These are phyloP conservation scores for Globisporangium paroecandrum DNA, from an alignment of 352 stramenopile species.

Conservation along the genomic window DNA sequence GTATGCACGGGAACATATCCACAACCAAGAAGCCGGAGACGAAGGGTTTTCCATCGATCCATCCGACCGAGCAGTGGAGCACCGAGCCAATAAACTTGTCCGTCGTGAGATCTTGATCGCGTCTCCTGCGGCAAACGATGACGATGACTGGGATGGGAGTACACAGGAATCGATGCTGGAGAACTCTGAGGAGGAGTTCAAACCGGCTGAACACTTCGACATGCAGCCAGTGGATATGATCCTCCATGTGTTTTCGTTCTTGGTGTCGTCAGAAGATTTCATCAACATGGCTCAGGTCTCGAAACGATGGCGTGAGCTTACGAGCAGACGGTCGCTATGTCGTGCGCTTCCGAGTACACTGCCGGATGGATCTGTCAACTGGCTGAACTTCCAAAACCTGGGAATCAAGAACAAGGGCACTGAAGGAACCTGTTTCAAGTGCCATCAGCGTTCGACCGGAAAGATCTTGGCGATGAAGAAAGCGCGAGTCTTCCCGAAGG, in stretches of 20 bases:
- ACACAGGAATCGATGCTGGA: slow-evolving; percentile 37
- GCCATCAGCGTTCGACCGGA: slow-evolving; percentile 76
- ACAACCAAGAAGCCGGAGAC: slow-evolving; percentile 75
- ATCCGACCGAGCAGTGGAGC: slow-evolving; percentile 77
- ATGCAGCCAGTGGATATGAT: slow-evolving; percentile 87
- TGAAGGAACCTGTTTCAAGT: slow-evolving; percentile 86
- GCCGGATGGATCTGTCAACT: slow-evolving; percentile 77
- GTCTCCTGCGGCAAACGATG: slow-evolving; percentile 69
- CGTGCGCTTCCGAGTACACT: slow-evolving; percentile 60
- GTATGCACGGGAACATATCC: slow-evolving; percentile 73
- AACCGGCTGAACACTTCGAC: slow-evolving; percentile 72
- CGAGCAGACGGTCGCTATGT: slow-evolving; percentile 65
- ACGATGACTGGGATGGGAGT: slow-evolving; percentile 67
- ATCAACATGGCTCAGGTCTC: slow-evolving; percentile 71
- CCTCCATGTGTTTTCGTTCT: slow-evolving; percentile 83
- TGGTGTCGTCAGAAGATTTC: slow-evolving; percentile 73
- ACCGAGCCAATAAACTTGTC: slow-evolving; percentile 81
- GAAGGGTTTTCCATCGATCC: slow-evolving; percentile 85
- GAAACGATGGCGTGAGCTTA: slow-evolving; percentile 77
- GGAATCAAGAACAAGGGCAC: slow-evolving; percentile 90
- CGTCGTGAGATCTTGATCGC: slow-evolving; percentile 83
- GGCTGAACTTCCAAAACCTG: slow-evolving; percentile 86
- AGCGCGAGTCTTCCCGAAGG: slow-evolving; percentile 82
- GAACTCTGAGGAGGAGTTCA: slow-evolving; percentile 24
- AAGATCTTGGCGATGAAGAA: slow-evolving; percentile 89